Conservation (phyloP, 2,329 filamentous ascomycete species). For the Cladosporium cucumerinum region DNA sequence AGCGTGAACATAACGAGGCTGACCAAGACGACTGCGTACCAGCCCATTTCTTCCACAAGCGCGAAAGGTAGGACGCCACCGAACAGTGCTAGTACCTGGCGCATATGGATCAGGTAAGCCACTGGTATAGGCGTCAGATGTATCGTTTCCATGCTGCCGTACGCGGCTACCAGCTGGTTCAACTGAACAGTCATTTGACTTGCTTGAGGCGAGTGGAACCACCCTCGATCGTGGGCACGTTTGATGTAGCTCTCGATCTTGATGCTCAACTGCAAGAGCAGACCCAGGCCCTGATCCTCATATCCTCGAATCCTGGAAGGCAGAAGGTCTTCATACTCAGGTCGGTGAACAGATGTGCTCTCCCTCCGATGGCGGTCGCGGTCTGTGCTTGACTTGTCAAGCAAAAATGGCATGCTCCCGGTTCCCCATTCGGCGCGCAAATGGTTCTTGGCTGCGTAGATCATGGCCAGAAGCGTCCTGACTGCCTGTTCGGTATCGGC, state of each 20-base stretch:
- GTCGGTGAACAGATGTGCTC: conserved; percentile 30
- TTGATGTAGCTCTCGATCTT: conserved; percentile 60
- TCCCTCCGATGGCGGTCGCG: conserved; percentile 27
- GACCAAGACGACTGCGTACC: conserved; percentile 60
- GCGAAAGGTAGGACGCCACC: conserved; percentile 60
- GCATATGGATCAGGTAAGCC: conserved; percentile 63
- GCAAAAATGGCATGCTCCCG: conserved; percentile 33
- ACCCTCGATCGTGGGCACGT: conserved; percentile 52
- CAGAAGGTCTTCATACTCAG: conserved; percentile 36
- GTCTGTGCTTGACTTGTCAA: conserved; percentile 20
- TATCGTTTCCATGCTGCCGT: conserved; percentile 64
- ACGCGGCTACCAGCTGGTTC: conserved; percentile 56
- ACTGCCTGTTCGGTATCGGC: conserved; percentile 58
- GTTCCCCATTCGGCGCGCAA: conserved; percentile 61
- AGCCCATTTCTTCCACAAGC: conserved; percentile 60
- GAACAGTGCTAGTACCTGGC: conserved; percentile 62
- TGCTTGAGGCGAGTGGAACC: conserved; percentile 59
- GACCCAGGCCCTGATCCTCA: conserved; percentile 57
- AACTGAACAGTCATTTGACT: conserved; percentile 57
- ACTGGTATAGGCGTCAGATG: conserved; percentile 62
- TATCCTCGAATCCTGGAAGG: conserved; percentile 36
- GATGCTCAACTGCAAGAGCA: conserved; percentile 60
- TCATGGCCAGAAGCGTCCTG: conserved; percentile 57
- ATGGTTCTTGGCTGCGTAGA: conserved; percentile 63
- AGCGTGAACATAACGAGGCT: conserved; percentile 61